Evolutionary conservation across 768 basidiomycete genomes (phyloP).

Genomic region (Leccinellum luteum): DNA sequence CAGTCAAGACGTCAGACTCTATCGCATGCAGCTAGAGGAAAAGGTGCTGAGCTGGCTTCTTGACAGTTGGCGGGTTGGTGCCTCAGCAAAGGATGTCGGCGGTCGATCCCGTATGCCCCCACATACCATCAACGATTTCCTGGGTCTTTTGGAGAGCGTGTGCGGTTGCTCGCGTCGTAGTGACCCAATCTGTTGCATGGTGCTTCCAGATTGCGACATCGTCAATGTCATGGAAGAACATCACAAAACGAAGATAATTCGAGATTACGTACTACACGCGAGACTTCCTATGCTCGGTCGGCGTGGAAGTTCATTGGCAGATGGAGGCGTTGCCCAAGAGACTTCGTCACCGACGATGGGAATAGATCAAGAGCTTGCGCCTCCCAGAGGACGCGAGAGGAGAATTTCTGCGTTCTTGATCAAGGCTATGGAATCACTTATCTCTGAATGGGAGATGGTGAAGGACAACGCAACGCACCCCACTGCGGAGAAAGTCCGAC

Average conservation of each 20-base stretch:
- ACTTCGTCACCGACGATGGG: constrained; percentile 7
- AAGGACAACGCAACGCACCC: constrained; percentile 35
- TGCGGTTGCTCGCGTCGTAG: constrained; percentile 52
- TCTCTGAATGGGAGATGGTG: constrained; percentile 46
- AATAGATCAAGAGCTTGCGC: constrained; percentile 34
- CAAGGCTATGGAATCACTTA: constrained; percentile 56
- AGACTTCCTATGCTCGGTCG: constrained; percentile 46
- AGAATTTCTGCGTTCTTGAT: constrained; percentile 60
- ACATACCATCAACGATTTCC: constrained; percentile 57
- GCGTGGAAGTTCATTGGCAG: constrained; percentile 3
- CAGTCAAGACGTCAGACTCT: constrained; percentile 77
- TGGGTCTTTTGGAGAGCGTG: constrained; percentile 61
- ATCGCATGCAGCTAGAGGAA: constrained; percentile 83
- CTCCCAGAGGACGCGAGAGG: constrained; percentile 57
- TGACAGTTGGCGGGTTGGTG: constrained; percentile 61
- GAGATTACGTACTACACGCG: constrained; percentile 69
- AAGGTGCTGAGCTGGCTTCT: constrained; percentile 81
- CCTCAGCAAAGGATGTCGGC: constrained; percentile 37
- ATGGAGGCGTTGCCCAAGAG: not conserved
- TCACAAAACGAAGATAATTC: constrained; percentile 53
- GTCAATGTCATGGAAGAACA: constrained; percentile 62
- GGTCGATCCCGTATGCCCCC: constrained; percentile 45
- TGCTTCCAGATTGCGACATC: constrained; percentile 69
- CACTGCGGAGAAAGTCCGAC: constrained; percentile 63
- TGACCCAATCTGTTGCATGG: constrained; percentile 44